These are phyloP conservation scores for Lachnellula subtilissima DNA, from an alignment of 2,329 filamentous ascomycete species.

Conservation along the genomic window DNA sequence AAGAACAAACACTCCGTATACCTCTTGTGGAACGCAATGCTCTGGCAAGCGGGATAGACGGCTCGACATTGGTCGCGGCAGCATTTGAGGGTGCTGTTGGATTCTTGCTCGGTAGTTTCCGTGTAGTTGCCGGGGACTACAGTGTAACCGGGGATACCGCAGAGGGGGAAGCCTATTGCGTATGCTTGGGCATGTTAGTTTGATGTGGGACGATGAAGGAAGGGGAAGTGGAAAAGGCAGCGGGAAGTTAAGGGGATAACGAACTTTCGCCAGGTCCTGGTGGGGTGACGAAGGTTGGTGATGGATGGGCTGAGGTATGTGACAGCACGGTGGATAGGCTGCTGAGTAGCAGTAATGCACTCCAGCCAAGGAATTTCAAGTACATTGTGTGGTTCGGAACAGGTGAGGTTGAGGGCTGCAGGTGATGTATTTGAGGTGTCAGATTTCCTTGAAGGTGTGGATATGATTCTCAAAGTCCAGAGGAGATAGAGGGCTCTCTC, in stretches of 20 bases:
- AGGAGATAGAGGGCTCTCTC: too few species aligned
- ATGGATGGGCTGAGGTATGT: neutral
- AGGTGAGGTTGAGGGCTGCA: too few species aligned
- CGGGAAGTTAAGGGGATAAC: neutral
- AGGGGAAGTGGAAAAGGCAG: constrained; percentile 21
- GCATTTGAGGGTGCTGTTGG: constrained; percentile 4
- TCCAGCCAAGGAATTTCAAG: neutral
- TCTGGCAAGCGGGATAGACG: constrained; percentile 3
- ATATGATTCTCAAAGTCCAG: too few species aligned
- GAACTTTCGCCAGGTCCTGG: neutral
- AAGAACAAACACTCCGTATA: constrained; percentile 17
- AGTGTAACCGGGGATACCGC: constrained; percentile 11
- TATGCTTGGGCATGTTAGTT: constrained; percentile 26
- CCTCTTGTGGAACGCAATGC: constrained; percentile 6
- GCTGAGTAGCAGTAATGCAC: neutral
- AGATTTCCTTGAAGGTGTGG: too few species aligned
- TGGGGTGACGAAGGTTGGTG: neutral
- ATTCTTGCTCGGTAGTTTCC: constrained; percentile 8
- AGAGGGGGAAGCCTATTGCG: constrained; percentile 12
- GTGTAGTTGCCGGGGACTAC: constrained; percentile 12
- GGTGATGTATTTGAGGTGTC: too few species aligned
- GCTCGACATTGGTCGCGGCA: constrained; percentile 8
- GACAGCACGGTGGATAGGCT: neutral
- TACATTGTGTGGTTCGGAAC: too few species aligned
- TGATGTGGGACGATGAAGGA: constrained; percentile 14